Evolutionary conservation across 768 basidiomycete species (phyloP).

Genomic region (Mycena indigotica): DNA sequence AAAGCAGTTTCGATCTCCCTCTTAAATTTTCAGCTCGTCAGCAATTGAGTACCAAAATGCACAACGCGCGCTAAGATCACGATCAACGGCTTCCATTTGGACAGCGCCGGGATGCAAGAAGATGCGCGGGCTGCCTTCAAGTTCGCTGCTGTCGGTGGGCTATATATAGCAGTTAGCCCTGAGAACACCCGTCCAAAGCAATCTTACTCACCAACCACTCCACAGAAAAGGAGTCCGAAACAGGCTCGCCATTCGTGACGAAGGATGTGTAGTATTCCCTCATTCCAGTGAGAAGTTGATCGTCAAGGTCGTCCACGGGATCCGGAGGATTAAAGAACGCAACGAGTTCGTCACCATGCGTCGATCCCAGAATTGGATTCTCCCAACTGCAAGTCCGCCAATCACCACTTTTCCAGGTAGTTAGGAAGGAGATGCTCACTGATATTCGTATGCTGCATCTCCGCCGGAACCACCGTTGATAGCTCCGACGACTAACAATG

Average conservation of each 20-base stretch:
- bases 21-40: conserved; percentile 12
- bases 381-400: conserved; percentile 33
- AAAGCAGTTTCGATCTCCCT: no score
- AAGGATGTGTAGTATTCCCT: conserved; percentile 44
- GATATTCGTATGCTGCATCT: conserved; percentile 38
- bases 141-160: neutral
- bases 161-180: neutral
- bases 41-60: conserved; percentile 35
- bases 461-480: conserved; percentile 18
- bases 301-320: conserved; percentile 29
- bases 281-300: conserved; percentile 39
- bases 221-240: conserved; percentile 18
- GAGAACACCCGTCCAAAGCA: neutral
- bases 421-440: conserved; percentile 29
- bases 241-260: conserved; percentile 36
- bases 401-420: neutral
- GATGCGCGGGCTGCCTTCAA: conserved; percentile 32
- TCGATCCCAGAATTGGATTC: conserved; percentile 41
- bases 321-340: conserved; percentile 38
- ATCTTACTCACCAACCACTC: conserved; percentile 33
- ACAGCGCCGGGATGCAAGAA: conserved; percentile 32
- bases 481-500: conserved; percentile 29
- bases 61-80: conserved; percentile 27
- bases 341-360: conserved; percentile 39
- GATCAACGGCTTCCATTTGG: conserved; percentile 27